Percentiles rank a stretch among this genome's conserved stretches.
These are phyloP conservation scores for Tetracentron sinense DNA, from an alignment of 164 flowering plant genomes.

Conservation along the genomic window DNA sequence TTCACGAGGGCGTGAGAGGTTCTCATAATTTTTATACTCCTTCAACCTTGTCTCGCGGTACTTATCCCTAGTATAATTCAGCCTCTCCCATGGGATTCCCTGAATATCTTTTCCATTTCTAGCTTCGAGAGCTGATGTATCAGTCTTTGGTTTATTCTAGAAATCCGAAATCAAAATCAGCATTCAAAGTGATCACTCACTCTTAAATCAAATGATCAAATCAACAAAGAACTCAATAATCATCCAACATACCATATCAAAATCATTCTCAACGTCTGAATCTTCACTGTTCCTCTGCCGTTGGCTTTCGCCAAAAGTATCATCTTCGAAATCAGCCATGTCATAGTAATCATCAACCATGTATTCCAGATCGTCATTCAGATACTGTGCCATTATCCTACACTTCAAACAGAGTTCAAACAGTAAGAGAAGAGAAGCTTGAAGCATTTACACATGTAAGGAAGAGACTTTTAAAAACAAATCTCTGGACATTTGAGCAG, in stretches of 20 bases:
- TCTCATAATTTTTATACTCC: slow-evolving; percentile 75
- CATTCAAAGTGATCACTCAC: too few relatives aligned
- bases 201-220: not conserved
- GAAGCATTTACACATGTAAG: too few relatives aligned
- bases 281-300: slow-evolving; percentile 9
- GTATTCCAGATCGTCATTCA: slow-evolving; percentile 51
- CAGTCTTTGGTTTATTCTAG: slow-evolving; percentile 59
- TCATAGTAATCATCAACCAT: slow-evolving; percentile 48
- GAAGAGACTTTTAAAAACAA: too few relatives aligned
- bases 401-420: not conserved
- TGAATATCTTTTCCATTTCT: slow-evolving; percentile 92
- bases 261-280: slow-evolving; percentile 53
- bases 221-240: not conserved
- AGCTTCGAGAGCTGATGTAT: slow-evolving; percentile 82
- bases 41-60: slow-evolving; percentile 76
- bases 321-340: slow-evolving; percentile 42
- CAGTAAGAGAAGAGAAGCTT: not conserved
- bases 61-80: slow-evolving; percentile 64
- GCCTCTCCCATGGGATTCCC: slow-evolving; percentile 91
- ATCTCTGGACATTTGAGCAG: too few relatives aligned
- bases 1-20: slow-evolving; percentile 38
- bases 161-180: slow-evolving; percentile 5
- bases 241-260: slow-evolving; percentile 37
- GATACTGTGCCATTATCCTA: slow-evolving; percentile 49
- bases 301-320: slow-evolving; percentile 21